These are phyloP conservation scores for Ceratocystis smalleyi DNA, from an alignment of 2,329 filamentous ascomycete genomes.

Conservation along the genomic window DNA sequence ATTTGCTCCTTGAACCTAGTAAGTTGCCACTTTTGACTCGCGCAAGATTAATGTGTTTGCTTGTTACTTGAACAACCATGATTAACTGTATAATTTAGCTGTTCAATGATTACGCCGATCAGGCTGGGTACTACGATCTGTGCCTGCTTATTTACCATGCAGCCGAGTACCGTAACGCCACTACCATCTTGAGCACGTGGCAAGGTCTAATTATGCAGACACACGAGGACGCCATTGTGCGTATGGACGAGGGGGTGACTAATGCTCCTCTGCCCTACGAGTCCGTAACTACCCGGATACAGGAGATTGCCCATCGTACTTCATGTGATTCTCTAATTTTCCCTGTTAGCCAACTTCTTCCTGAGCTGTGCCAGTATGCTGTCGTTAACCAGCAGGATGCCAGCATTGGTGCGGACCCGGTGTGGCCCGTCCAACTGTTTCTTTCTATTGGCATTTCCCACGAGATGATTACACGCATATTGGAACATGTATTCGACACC, in stretches of 20 bases:
- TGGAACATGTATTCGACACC: constrained; percentile 42
- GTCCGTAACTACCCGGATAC: constrained; percentile 46
- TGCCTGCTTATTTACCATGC: constrained; percentile 84
- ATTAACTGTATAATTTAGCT: constrained; percentile 37
- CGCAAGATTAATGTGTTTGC: background rate
- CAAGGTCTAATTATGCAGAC: constrained; percentile 59
- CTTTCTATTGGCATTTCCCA: constrained; percentile 40
- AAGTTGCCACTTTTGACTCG: constrained; percentile 26
- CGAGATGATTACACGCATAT: constrained; percentile 38
- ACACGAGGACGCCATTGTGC: constrained; percentile 40
- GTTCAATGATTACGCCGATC: constrained; percentile 85
- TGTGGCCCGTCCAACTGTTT: constrained; percentile 43
- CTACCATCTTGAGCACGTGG: constrained; percentile 77
- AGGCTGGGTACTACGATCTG: constrained; percentile 83
- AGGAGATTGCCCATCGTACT: constrained; percentile 49
- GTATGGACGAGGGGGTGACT: constrained; percentile 17
- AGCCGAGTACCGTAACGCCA: constrained; percentile 77
- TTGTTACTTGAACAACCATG: background rate
- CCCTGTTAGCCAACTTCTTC: constrained; percentile 44
- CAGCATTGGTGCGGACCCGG: constrained; percentile 39
- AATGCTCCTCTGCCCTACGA: constrained; percentile 49
- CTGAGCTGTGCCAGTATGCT: constrained; percentile 47
- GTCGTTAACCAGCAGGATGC: constrained; percentile 42
- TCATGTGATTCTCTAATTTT: constrained; percentile 52
- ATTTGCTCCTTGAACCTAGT: constrained; percentile 64